Conservation (phyloP, 2,329 filamentous ascomycete genomes). For the Fusarium nanum region DNA sequence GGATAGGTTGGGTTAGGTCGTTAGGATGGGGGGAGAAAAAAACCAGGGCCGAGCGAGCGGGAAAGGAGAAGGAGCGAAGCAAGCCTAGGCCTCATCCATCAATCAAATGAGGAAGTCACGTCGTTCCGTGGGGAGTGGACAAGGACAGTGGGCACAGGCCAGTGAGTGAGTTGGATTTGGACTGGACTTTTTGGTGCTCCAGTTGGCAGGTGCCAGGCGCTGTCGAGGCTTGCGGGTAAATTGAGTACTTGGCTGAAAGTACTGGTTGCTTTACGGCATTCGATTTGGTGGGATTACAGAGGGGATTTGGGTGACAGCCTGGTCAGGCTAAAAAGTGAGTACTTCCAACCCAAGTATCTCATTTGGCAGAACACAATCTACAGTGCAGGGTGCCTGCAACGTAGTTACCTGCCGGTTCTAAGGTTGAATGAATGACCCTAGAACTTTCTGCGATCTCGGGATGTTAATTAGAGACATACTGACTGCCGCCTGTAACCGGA, state of each 20-base stretch:
- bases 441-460: slow-evolving; percentile 4
- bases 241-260: slow-evolving; percentile 7
- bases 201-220: slow-evolving; percentile 43
- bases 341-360: slow-evolving; percentile 30
- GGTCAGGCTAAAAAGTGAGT: slow-evolving; percentile 31
- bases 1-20: slow-evolving; percentile 37
- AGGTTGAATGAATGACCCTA: background rate
- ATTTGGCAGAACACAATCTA: slow-evolving; percentile 5
- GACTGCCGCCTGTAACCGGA: slow-evolving; percentile 2
- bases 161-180: slow-evolving; percentile 14
- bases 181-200: slow-evolving; percentile 22
- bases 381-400: slow-evolving; percentile 19
- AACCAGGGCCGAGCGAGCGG: slow-evolving; percentile 43
- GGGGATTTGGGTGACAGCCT: slow-evolving; percentile 10
- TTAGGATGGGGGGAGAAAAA: slow-evolving; percentile 41
- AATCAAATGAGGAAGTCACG: slow-evolving; percentile 47
- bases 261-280: background rate
- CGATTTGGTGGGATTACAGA: background rate
- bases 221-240: slow-evolving; percentile 28
- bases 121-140: slow-evolving; percentile 37
- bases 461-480: slow-evolving; percentile 21
- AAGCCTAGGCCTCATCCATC: slow-evolving; percentile 32
- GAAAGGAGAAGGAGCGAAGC: slow-evolving; percentile 46
- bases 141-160: slow-evolving; percentile 38
- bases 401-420: slow-evolving; percentile 7